These are phyloP conservation scores for Hyaloscypha variabilis DNA, from an alignment of 495 filamentous ascomycete species.

Conservation along the genomic window DNA sequence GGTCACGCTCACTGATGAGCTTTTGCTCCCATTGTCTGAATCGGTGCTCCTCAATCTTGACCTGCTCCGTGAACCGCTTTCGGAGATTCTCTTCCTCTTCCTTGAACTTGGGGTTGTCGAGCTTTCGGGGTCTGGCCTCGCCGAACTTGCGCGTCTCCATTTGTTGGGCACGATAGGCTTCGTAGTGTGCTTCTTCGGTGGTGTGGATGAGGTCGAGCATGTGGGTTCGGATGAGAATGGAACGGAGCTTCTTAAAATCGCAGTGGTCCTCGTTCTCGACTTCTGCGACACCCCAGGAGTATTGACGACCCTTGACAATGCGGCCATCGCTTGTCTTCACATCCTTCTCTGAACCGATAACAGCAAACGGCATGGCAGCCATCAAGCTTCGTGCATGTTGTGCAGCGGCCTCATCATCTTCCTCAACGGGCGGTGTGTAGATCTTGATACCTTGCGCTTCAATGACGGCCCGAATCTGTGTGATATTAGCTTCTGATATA, in stretches of 20 bases:
- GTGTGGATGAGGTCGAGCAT: conserved; percentile 99
- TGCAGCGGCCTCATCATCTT: conserved; percentile 95
- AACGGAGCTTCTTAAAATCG: conserved; percentile 99
- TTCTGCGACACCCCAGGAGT: conserved; percentile 98
- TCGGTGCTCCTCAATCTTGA: conserved; percentile 98
- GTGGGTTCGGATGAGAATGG: conserved; percentile 98
- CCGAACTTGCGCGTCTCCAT: conserved; percentile 99
- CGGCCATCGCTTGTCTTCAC: conserved; percentile 94
- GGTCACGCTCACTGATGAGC: conserved; percentile 95
- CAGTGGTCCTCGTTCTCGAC: conserved; percentile 99
- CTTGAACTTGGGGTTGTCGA: conserved; percentile 99
- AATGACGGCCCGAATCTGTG: conserved; percentile 88
- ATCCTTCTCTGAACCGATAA: conserved; percentile 98
- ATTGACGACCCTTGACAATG: conserved; percentile 97
- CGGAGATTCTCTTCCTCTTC: conserved; percentile 97
- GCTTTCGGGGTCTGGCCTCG: conserved; percentile 93
- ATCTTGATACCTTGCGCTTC: conserved; percentile 99
- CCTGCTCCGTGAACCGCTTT: conserved; percentile 99
- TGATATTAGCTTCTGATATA: conserved; percentile 9
- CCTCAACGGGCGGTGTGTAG: conserved; percentile 95
- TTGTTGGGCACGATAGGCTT: conserved; percentile 97
- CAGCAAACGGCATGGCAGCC: conserved; percentile 97
- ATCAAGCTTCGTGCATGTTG: conserved; percentile 92
- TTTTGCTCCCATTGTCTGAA: conserved; percentile 99
- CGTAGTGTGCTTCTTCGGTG: conserved; percentile 98